Conservation (phyloP, 192 early-diverging fungal species). For the Pilobolus umbonatus region DNA sequence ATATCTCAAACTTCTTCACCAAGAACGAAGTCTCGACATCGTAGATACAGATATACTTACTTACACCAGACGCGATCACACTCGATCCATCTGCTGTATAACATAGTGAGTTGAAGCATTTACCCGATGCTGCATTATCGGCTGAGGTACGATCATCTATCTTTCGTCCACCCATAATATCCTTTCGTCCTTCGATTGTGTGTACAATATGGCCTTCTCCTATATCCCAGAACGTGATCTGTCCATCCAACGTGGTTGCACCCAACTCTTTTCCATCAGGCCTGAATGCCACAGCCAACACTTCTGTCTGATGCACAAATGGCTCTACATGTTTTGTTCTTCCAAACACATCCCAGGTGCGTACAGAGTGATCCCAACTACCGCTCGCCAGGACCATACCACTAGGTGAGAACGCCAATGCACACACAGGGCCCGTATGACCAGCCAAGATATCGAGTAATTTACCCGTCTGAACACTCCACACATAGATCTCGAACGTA, state of each 20-base stretch:
- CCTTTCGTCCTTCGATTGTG: slow-evolving; percentile 87
- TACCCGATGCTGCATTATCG: slow-evolving; percentile 76
- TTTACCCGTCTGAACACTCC: slow-evolving; percentile 99
- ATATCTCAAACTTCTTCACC: slow-evolving; percentile 87
- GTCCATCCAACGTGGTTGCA: slow-evolving; percentile 85
- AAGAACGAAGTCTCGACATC: slow-evolving; percentile 70
- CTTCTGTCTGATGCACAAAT: slow-evolving; percentile 76
- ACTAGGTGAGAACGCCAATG: slow-evolving; percentile 79
- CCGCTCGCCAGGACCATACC: slow-evolving; percentile 77
- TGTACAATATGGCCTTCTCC: slow-evolving; percentile 64
- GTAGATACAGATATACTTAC: slow-evolving; percentile 95
- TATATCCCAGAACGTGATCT: slow-evolving; percentile 91
- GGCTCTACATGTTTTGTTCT: slow-evolving; percentile 73
- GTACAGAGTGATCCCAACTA: slow-evolving; percentile 90
- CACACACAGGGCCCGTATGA: slow-evolving; percentile 88
- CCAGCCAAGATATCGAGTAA: slow-evolving; percentile 90
- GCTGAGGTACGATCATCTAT: slow-evolving; percentile 72
- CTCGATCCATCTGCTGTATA: slow-evolving; percentile 92
- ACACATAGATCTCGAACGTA: slow-evolving; percentile 95
- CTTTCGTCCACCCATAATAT: slow-evolving; percentile 87
- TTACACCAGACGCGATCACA: slow-evolving; percentile 92
- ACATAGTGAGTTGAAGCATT: slow-evolving; percentile 88
- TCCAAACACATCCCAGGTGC: slow-evolving; percentile 93
- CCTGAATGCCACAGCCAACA: slow-evolving; percentile 81
- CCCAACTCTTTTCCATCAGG: slow-evolving; percentile 90